These are phyloP conservation scores for Lachnellula occidentalis DNA, from an alignment of 2,329 filamentous ascomycete species.

Conservation along the genomic window DNA sequence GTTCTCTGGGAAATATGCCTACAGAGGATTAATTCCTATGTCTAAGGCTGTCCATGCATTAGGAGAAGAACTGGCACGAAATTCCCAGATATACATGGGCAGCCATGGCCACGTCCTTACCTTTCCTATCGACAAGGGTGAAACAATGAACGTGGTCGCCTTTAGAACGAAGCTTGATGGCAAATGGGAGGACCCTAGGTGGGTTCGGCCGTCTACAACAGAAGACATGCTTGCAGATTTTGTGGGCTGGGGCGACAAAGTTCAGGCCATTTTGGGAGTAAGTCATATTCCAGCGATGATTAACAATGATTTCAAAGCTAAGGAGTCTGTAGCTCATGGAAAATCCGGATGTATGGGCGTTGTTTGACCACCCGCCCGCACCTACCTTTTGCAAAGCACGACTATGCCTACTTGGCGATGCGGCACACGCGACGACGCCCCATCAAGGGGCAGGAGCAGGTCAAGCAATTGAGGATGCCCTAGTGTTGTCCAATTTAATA, in stretches of 20 bases:
- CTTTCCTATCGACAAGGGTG: conserved; percentile 51
- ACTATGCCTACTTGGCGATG: conserved; percentile 48
- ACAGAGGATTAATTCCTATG: conserved; percentile 55
- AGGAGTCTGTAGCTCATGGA: conserved; percentile 31
- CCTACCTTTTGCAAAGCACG: conserved; percentile 37
- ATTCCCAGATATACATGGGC: conserved; percentile 40
- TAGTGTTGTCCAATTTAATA: conserved; percentile 49
- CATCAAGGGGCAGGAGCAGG: conserved; percentile 51
- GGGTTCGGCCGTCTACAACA: conserved; percentile 36
- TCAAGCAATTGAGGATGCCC: conserved; percentile 50
- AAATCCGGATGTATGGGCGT: conserved; percentile 39
- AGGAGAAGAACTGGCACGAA: conserved; percentile 42
- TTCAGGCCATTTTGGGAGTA: conserved; percentile 2
- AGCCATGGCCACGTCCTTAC: conserved; percentile 50
- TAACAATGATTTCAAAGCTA: neutral
- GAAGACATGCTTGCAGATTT: conserved; percentile 38
- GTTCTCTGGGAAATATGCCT: conserved; percentile 54
- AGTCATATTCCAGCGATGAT: neutral
- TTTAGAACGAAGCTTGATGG: conserved; percentile 38
- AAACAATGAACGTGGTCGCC: conserved; percentile 49
- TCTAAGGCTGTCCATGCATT: conserved; percentile 40
- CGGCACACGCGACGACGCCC: conserved; percentile 50
- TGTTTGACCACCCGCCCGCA: conserved; percentile 40
- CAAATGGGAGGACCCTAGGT: conserved; percentile 34
- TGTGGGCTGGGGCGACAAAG: conserved; percentile 33